Percentiles rank a stretch among this genome's conserved stretches.
phyloP scores from a whole-genome alignment of 2,329 filamentous ascomycete species.

The Magnaporthiopsis poae region DNA sequence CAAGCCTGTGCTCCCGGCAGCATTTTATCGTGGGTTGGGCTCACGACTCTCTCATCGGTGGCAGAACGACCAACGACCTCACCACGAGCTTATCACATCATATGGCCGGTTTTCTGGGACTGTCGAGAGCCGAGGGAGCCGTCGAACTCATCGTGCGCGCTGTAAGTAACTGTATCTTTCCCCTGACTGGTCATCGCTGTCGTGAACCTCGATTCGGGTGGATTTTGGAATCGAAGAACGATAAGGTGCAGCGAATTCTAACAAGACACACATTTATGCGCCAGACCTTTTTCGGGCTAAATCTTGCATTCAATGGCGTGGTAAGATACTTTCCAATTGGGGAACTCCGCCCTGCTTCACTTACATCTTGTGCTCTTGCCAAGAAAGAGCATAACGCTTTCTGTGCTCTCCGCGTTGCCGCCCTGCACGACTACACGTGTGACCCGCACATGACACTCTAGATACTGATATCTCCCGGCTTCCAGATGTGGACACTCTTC shows the following conservation, averaged over 20 bases:
- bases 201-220: not conserved
- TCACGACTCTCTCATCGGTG: not conserved
- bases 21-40: not conserved
- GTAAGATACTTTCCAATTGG: slow-evolving; percentile 27
- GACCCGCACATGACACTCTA: not conserved
- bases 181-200: too few relatives aligned
- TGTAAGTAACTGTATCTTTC: slow-evolving; percentile 27
- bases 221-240: not conserved
- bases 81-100: slow-evolving; percentile 37
- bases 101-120: slow-evolving; percentile 34
- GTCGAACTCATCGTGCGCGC: slow-evolving; percentile 40
- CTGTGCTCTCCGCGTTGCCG: not conserved
- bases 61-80: slow-evolving; percentile 46
- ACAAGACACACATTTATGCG: not conserved
- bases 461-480: not conserved
- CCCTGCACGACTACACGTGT: not conserved
- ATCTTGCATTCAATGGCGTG: slow-evolving; percentile 63
- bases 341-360: not conserved
- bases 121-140: slow-evolving; percentile 29
- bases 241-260: not conserved
- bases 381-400: not conserved
- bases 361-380: not conserved
- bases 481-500: slow-evolving; percentile 72
- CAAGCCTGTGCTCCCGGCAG: not conserved
- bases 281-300: slow-evolving; percentile 65